These are phyloP conservation scores for Arachnopeziza araneosa DNA, from an alignment of 2,329 filamentous ascomycete species.

Conservation along the genomic window DNA sequence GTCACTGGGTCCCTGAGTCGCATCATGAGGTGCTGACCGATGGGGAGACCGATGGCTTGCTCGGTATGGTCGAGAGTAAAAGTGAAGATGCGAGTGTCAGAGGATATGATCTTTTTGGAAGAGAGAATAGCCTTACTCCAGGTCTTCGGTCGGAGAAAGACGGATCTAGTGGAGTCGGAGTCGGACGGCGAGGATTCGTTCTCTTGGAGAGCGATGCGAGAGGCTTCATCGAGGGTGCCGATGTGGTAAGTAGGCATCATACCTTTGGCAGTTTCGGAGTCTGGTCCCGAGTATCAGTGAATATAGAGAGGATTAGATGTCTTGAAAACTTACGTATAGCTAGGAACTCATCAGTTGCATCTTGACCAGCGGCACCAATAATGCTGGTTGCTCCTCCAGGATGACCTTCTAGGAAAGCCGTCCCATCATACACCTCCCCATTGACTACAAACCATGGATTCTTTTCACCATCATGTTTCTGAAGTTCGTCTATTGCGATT, in stretches of 20 bases:
- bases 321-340: constrained; percentile 68
- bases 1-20: constrained; percentile 68
- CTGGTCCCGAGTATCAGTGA: constrained; percentile 42
- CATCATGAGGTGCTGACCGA: constrained; percentile 84
- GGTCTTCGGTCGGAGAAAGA: constrained; percentile 64
- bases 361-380: constrained; percentile 71
- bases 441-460: constrained; percentile 85
- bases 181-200: constrained; percentile 35
- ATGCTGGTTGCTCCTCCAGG: constrained; percentile 86
- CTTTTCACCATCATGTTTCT: constrained; percentile 57
- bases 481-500: constrained; percentile 68
- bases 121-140: constrained; percentile 72
- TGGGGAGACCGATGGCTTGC: constrained; percentile 70
- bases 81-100: constrained; percentile 75
- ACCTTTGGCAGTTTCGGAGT: constrained; percentile 83
- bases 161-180: constrained; percentile 44
- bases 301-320: not conserved
- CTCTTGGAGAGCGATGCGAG: constrained; percentile 47
- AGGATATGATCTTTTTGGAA: constrained; percentile 64
- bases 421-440: constrained; percentile 85
- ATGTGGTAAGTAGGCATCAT: constrained; percentile 89
- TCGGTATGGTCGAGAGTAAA: constrained; percentile 68
- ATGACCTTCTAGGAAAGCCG: constrained; percentile 71
- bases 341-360: constrained; percentile 83
- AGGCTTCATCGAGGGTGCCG: constrained; percentile 63